phyloP scores from a whole-genome alignment of 345 rosid genomes.

The Kernera saxatilis region DNA sequence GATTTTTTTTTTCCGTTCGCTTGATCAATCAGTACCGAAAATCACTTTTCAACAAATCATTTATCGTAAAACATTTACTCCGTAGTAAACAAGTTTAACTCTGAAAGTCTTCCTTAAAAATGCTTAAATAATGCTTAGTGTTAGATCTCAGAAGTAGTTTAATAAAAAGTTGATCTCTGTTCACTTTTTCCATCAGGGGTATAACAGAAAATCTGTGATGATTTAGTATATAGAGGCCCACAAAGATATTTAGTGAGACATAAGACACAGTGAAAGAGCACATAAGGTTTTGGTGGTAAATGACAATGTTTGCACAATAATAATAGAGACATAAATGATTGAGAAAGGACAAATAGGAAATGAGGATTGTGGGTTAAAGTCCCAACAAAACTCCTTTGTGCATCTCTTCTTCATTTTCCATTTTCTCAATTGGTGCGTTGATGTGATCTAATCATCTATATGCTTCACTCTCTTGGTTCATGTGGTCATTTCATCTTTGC shows the following conservation, averaged over 20 bases:
- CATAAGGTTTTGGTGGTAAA: conserved; percentile 8
- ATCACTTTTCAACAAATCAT: not conserved
- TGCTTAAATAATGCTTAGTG: not conserved
- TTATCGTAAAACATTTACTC: not conserved
- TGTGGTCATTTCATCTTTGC: not conserved
- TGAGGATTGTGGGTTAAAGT: not conserved
- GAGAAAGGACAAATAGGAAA: not conserved
- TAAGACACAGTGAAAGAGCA: conserved; percentile 20
- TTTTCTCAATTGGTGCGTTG: not conserved
- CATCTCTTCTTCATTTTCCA: conserved; percentile 3
- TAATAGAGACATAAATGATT: conserved; percentile 8
- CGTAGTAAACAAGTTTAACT: not conserved
- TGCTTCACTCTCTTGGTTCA: not conserved
- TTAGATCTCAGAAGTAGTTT: not conserved
- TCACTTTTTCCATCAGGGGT: not conserved
- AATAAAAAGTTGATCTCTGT: not conserved
- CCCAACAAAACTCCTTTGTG: conserved; percentile 2
- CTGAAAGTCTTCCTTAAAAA: not conserved
- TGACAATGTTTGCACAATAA: conserved; percentile 25
- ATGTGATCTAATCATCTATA: conserved; percentile 3
- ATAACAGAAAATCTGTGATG: not conserved
- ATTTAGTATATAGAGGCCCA: not conserved
- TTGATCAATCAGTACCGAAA: not conserved
- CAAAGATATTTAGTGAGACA: conserved; percentile 18
- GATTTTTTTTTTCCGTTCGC: not conserved